Evolutionary conservation across 495 filamentous ascomycete species (phyloP), one percentile per base, ranked within the genome.

Genomic region (Penicillium bovifimosum): DNA sequence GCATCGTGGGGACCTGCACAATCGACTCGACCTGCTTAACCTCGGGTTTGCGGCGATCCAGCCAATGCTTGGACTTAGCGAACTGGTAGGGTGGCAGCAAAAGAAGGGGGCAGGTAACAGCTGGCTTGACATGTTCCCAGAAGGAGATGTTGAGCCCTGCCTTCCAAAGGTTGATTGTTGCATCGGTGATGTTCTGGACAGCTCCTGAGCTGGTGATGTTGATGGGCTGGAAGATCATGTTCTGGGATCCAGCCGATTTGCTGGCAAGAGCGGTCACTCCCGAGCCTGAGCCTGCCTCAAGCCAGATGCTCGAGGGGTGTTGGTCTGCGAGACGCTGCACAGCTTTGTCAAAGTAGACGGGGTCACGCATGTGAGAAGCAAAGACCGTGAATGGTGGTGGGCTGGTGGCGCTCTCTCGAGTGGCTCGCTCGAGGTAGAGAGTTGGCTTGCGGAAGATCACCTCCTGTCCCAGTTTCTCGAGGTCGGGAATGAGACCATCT

Each of bases 301-400:
- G 78, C 45, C 79, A 75, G 57, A 80, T 66, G 27, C 63, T 59
- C 52, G 79, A 80, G n/a, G 68, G 68, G 1, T 66, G 17, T 16
- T 17, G 5, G 6, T 17, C 34, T 17, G 34, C 34, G 14, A 38
- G 34, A 16, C 34, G n/a, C 9, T 38, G 14, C 14, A 38, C 34
- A 58, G 14, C 41, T n/a, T 43, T 43, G 20, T 5, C 54, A 26
- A 1, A 45, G 54, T 31, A 69, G 49, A 9, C 67, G 57, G 32
- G 36, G 48, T 41, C 74, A 71, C 45, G 74, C 58, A 48, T 73
- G 0, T 50, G 34, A 38, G 34, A 38, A 38, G 34, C 34, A 17
- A 38, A 38, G 6, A 17, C 14, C 8, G 34, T 7, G n/a, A 38
- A 38, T 6, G 14, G 14, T 3, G 34, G 34, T 6, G 34, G 34